These are phyloP conservation scores for Aspergillus sp. DNA, from an alignment of 2,329 filamentous ascomycete species.

Conservation along the genomic window DNA sequence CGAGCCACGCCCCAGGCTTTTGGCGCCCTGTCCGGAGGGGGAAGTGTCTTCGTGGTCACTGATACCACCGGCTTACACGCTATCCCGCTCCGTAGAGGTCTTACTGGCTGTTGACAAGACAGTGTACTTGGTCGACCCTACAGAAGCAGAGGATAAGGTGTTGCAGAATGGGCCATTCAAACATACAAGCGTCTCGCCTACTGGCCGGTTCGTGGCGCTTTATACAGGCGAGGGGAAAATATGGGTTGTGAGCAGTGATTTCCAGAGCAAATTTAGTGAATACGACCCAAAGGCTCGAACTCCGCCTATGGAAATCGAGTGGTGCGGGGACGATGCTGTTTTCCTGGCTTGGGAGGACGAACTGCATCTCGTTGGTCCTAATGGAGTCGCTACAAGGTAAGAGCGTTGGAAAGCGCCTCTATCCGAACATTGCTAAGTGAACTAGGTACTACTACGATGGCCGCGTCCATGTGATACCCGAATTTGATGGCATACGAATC, in stretches of 20 bases:
- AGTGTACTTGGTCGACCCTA: constrained; percentile 76
- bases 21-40: constrained; percentile 69
- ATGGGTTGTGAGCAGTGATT: constrained; percentile 91
- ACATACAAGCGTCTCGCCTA: constrained; percentile 83
- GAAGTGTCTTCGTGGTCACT: constrained; percentile 81
- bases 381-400: constrained; percentile 60
- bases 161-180: constrained; percentile 88
- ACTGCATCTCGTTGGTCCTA: constrained; percentile 83
- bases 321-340: constrained; percentile 93
- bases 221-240: constrained; percentile 79
- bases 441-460: constrained; percentile 79
- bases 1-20: constrained; percentile 76
- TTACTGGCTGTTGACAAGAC: constrained; percentile 77
- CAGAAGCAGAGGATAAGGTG: constrained; percentile 82
- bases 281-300: constrained; percentile 83
- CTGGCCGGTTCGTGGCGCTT: constrained; percentile 77
- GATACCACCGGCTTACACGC: constrained; percentile 76
- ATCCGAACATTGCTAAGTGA: constrained; percentile 10
- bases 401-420: constrained; percentile 3
- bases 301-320: constrained; percentile 77
- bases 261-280: constrained; percentile 84
- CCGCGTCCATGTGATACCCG: constrained; percentile 78
- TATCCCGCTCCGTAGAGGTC: constrained; percentile 89
- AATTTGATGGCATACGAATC: constrained; percentile 80
- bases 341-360: constrained; percentile 97